These are phyloP conservation scores for Cyberlindnera subsufficiens DNA, from an alignment of 805 yeast genomes.

Conservation along the genomic window DNA sequence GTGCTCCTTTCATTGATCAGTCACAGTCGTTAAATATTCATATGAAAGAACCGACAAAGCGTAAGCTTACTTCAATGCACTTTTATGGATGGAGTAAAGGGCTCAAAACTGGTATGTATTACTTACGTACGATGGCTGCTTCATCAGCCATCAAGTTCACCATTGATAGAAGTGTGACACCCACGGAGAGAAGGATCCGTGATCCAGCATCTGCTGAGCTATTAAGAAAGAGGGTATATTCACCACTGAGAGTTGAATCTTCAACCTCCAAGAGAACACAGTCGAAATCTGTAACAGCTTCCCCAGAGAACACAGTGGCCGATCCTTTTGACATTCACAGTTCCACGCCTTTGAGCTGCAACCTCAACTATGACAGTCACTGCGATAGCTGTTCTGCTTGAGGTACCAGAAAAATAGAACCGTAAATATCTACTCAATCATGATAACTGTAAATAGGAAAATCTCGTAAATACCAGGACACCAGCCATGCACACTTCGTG, in stretches of 20 bases:
- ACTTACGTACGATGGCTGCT: slow-evolving; percentile 95
- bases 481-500: no score
- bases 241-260: slow-evolving; percentile 1
- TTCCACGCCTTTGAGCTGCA: slow-evolving; percentile 2
- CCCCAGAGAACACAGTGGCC: background rate
- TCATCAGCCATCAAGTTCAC: slow-evolving; percentile 94
- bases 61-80: slow-evolving; percentile 95
- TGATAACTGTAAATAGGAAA: no score
- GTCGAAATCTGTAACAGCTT: background rate
- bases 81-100: slow-evolving; percentile 99
- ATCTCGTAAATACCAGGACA: no score
- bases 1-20: slow-evolving; percentile 89
- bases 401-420: no score
- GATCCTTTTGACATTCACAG: background rate
- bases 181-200: slow-evolving; percentile 1
- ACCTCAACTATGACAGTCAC: background rate
- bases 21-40: slow-evolving; percentile 91
- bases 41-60: slow-evolving; percentile 88
- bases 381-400: slow-evolving; percentile 9
- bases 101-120: slow-evolving; percentile 97
- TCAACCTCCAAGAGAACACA: slow-evolving; percentile 1
- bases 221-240: slow-evolving; percentile 7
- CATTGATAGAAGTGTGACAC: slow-evolving; percentile 45
- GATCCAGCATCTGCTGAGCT: background rate
- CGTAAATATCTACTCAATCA: no score